Evolutionary conservation across 2,329 filamentous ascomycete species (phyloP).

Genomic region (Apiospora aurea): DNA sequence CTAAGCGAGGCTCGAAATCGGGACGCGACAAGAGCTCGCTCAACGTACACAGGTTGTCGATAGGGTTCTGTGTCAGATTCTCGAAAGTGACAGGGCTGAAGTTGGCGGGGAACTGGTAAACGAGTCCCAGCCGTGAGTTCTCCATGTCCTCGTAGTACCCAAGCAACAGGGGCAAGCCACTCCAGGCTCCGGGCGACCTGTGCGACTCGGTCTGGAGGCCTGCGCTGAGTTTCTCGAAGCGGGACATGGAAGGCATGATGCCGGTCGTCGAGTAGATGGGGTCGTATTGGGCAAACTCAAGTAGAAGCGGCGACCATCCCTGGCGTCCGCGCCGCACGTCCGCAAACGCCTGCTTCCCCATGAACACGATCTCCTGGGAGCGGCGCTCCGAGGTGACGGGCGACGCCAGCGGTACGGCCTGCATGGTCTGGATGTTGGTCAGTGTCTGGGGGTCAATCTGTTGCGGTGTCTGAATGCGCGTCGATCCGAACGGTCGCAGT

Average conservation of each 20-base stretch:
- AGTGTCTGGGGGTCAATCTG: slow-evolving; percentile 63
- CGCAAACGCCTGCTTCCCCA: slow-evolving; percentile 59
- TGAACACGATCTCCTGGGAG: slow-evolving; percentile 56
- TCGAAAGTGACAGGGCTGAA: slow-evolving; percentile 67
- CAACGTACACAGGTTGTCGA: slow-evolving; percentile 61
- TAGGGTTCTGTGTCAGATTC: slow-evolving; percentile 55
- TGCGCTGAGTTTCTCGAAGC: slow-evolving; percentile 68
- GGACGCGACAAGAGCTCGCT: slow-evolving; percentile 59
- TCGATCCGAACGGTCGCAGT: slow-evolving; percentile 62
- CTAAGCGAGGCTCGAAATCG: slow-evolving; percentile 69
- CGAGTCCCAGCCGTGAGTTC: slow-evolving; percentile 73
- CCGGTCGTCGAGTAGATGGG: slow-evolving; percentile 68
- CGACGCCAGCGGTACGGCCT: slow-evolving; percentile 48
- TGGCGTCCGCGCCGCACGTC: slow-evolving; percentile 53
- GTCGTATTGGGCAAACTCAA: slow-evolving; percentile 75
- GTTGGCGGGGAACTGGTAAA: slow-evolving; percentile 75
- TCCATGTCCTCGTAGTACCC: slow-evolving; percentile 80
- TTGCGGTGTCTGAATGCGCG: slow-evolving; percentile 66
- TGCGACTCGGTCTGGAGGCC: slow-evolving; percentile 63
- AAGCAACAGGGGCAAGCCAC: slow-evolving; percentile 65
- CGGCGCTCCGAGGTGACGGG: slow-evolving; percentile 38
- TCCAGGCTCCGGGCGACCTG: slow-evolving; percentile 62
- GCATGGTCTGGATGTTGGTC: slow-evolving; percentile 54
- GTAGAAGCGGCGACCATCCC: slow-evolving; percentile 64
- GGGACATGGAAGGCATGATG: slow-evolving; percentile 69